Base-by-base conservation (phyloP, 108 stramenopile genomes). In the Cyclotella atomus region DNA sequence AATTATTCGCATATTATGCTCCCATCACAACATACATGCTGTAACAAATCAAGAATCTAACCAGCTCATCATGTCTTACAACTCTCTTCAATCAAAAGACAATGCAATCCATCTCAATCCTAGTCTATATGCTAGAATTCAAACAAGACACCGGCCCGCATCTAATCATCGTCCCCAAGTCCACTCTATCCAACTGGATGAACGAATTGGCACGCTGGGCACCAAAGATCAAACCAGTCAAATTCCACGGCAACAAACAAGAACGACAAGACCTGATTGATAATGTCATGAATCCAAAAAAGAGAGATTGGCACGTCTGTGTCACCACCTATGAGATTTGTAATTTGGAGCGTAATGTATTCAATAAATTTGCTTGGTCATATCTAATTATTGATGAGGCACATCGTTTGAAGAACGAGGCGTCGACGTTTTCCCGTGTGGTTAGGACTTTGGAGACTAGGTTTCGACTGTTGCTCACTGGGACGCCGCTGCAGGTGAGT, bases 401-500 rank as follows among this genome's bases (percentile, higher is more conserved):
- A 7, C 99, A 98, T 85, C 91, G 98, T 36, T 80, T 99, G 45
- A 99, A 99, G 83, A 99, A 98, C 65, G 95, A 97, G 75, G 87
- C 88, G 12, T 88, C 87, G 44, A 90, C 93, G 82, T 94, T 96
- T 72, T 88, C 89, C 69, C 83, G 84, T 56, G 97, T 97, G 4
- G 97, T 98, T 2, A 82, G 97, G 28, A 77, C 73, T 23, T 88
- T 98, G 65, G 83, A 88, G n/a, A 94, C 97, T 32, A 64, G 84
- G 8, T 91, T 97, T 74, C 88, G 97, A 15, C 82, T 99, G 20
- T 85, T 99, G 32, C 84, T 99, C 30, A 99, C 99, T 4, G 99
- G 98, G 67, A 99, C 99, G 0, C 99, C 99, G 7, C 84, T 99
- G 35, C 99, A 99, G n/a, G n/a, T n/a, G n/a, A n/a, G n/a, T n/a